These are phyloP conservation scores for Flaveria ramosissima DNA, from an alignment of 129 eudicot species.

Conservation along the genomic window DNA sequence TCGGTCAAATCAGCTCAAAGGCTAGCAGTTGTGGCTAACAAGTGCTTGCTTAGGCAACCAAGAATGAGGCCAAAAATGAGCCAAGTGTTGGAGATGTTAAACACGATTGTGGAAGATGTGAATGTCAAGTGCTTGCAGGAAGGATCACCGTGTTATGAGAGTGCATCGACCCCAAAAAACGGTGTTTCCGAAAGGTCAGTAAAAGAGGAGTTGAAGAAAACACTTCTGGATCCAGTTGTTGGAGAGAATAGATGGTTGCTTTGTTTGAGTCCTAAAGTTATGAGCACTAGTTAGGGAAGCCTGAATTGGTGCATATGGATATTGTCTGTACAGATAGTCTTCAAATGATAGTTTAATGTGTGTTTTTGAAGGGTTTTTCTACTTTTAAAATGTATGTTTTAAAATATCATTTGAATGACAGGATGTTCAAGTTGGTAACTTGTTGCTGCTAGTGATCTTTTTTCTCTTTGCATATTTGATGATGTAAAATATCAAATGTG, in stretches of 20 bases:
- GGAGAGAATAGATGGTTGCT: slow-evolving; percentile 56
- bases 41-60: slow-evolving; percentile 65
- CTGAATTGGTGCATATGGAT: slow-evolving; percentile 16
- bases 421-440: slow-evolving; percentile 6
- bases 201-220: slow-evolving; percentile 43
- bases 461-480: background rate
- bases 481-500: background rate
- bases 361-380: background rate
- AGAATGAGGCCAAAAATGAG: slow-evolving; percentile 74
- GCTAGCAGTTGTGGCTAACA: slow-evolving; percentile 79
- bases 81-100: slow-evolving; percentile 57
- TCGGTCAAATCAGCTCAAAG: slow-evolving; percentile 68
- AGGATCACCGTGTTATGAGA: slow-evolving; percentile 27
- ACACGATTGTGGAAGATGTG: slow-evolving; percentile 45
- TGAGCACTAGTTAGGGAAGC: slow-evolving; percentile 36
- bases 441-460: background rate
- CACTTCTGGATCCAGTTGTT: slow-evolving; percentile 46
- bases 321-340: slow-evolving; percentile 10
- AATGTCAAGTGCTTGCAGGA: slow-evolving; percentile 32
- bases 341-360: slow-evolving; percentile 14
- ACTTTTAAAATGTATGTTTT: slow-evolving; percentile 8
- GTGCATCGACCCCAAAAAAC: slow-evolving; percentile 26
- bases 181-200: slow-evolving; percentile 36
- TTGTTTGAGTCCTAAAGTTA: slow-evolving; percentile 53
- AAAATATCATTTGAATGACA: slow-evolving; percentile 19